Conservation (phyloP, 257 asterid species). For the Avicennia marina region DNA sequence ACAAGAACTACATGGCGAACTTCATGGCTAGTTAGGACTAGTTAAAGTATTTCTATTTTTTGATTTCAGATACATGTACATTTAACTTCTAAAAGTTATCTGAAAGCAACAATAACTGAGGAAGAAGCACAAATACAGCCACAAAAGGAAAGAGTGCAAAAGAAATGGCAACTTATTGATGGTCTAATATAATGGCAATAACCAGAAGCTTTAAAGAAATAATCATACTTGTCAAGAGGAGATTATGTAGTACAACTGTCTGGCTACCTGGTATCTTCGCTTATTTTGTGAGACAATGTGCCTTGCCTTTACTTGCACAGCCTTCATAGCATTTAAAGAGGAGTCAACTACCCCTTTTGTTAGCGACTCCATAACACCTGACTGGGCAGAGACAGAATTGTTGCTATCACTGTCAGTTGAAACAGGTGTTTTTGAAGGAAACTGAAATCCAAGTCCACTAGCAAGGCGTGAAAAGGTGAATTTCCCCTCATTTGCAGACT, state of each 20-base stretch:
- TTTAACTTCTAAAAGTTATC: slow-evolving; percentile 1
- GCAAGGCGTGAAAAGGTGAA: slow-evolving; percentile 74
- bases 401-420: slow-evolving; percentile 41
- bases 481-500: slow-evolving; percentile 35
- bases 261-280: slow-evolving; percentile 89
- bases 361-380: slow-evolving; percentile 69
- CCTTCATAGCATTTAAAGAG: slow-evolving; percentile 82
- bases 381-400: slow-evolving; percentile 45
- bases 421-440: slow-evolving; percentile 40
- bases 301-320: slow-evolving; percentile 95
- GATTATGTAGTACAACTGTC: slow-evolving; percentile 13
- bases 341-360: slow-evolving; percentile 89
- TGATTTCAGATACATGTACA: slow-evolving; percentile 5
- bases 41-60: slow-evolving; percentile 11
- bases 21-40: slow-evolving; percentile 5
- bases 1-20: background rate
- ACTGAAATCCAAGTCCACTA: slow-evolving; percentile 71
- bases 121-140: slow-evolving; percentile 3
- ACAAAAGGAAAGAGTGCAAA: background rate
- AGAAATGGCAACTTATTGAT: background rate
- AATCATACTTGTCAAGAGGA: slow-evolving; percentile 15
- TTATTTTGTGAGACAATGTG: slow-evolving; percentile 93
- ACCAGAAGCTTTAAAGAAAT: background rate
- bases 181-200: background rate
- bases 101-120: slow-evolving; percentile 9